Base-by-base conservation (phyloP, 2,329 filamentous ascomycete genomes). In the Colletotrichum simmondsii region DNA sequence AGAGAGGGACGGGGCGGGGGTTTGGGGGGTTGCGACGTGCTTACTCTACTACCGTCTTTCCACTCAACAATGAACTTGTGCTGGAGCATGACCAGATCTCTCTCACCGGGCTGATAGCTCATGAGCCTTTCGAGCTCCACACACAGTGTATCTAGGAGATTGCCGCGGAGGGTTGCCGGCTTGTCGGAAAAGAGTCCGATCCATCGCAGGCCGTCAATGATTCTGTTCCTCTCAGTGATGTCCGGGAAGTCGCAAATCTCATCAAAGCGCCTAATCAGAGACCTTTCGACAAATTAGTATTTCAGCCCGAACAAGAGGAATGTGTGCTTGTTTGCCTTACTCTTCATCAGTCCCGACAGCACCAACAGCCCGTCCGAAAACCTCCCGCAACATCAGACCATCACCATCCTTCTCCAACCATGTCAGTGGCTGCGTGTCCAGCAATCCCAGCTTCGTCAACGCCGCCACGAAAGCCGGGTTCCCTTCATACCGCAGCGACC, bases 381-480 rank as follows among this genome's bases (percentile, higher is more conserved):
- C 94, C 91, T 63, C 91, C 91, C 68, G 98, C 82, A 75, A 98
- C 89, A 85, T 93, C 90, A 80, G 92, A 86, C 37, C 94, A 95
- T 37, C 94, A 94, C 76, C 97, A 93, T 81, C 93, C 94, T 95
- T 95, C 98, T 69, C 92, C 79, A 67, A 92, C 89, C 68, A 71
- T 0, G 22, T 11, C 28, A 30, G 54, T 16, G 42, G n/a, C 56
- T 49, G 56, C 0, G 74, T 19, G 32, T 77, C 68, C 4, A 93
- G 60, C 91, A 91, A 93, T 53, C 91, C 92, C 60, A 92, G 90
- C 76, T 92, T 90, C 62, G 92, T 90, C n/a, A 94, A 87, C 28
- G 87, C 87, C 79, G 90, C 90, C 80, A 94, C 88, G 80, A 94
- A 90, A 77, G 92, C 88, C 2, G 92, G 91, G 85, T 93, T 93